Base-by-base conservation (phyloP, 805 yeast genomes). In the Grigorovia yakushimaensis region DNA sequence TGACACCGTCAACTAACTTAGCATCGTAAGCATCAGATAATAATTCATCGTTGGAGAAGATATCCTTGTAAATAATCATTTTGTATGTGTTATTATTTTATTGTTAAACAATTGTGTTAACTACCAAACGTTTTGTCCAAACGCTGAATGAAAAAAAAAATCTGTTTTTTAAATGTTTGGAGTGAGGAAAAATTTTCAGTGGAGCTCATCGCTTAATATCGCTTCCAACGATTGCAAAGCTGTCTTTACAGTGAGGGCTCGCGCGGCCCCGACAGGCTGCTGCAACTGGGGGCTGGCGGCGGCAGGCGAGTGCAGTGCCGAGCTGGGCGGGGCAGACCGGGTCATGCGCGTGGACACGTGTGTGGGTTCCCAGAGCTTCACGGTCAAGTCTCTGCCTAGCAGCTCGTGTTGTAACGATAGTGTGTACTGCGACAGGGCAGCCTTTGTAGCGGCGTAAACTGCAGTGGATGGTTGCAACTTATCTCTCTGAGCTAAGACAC, bases 21-120 rank as follows among this genome's bases (percentile, higher is more conserved):
- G 79, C 67, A 73, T 87, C 95, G 81, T 89, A 93, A 67, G 98
- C 98, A 69, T 89, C 97, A 57, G 98, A 93, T 74, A 91, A 77
- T 65, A 85, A 76, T 80, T 91, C 98, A 78, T 91, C 98, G 68
- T 84, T 86, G 59, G 97, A 84, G 73, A 91, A 70, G 70, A 88
- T 73, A 77, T 91, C 98, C 73, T 77, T 70, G 72, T 51, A 68
- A 64, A 72, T 72, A 56, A 61, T 58, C 69, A 65, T 65, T 47
- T 39, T n/a, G 17, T 33, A 40, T 44, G 42, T 48, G 46, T 36
- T 19, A 17, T 24, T 41, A 40, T 33, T 24, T 27, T 42, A 23
- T 23, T 23, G 27, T n/a, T n/a, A n/a, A n/a, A n/a, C n/a, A n/a
- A n/a, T n/a, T n/a, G n/a, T n/a, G n/a, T n/a, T n/a, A n/a, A n/a